phyloP scores from a whole-genome alignment of 805 yeast genomes.

The Yarrowia deformans region DNA sequence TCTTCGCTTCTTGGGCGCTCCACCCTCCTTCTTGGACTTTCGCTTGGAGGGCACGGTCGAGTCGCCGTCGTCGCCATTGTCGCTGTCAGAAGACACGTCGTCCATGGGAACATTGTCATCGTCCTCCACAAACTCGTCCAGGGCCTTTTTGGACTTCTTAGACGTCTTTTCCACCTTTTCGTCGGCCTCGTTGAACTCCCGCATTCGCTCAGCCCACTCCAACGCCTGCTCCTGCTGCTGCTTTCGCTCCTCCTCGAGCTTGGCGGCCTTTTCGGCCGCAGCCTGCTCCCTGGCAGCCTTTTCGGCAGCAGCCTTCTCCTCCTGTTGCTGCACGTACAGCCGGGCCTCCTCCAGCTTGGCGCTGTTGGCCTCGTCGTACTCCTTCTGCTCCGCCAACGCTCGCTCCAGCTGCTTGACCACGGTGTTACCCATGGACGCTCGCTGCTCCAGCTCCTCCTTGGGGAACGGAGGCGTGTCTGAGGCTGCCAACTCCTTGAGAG shows the following conservation, averaged over 20 bases:
- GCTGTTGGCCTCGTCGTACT: constrained; percentile 63
- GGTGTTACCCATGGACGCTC: constrained; percentile 88
- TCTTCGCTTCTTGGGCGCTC: constrained; percentile 43
- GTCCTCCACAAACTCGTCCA: constrained; percentile 41
- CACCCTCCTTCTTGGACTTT: constrained; percentile 41
- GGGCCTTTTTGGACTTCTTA: constrained; percentile 40
- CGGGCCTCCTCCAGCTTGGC: constrained; percentile 77
- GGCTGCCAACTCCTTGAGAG: constrained; percentile 66
- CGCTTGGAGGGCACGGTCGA: constrained; percentile 38
- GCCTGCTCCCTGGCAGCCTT: constrained; percentile 51
- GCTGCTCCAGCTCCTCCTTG: constrained; percentile 76
- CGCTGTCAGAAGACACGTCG: constrained; percentile 39
- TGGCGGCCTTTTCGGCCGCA: constrained; percentile 48
- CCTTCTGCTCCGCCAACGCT: constrained; percentile 73
- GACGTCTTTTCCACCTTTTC: constrained; percentile 42
- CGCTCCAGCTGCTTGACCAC: constrained; percentile 73
- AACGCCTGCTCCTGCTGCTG: constrained; percentile 49
- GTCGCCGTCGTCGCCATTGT: constrained; percentile 43
- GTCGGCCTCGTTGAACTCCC: constrained; percentile 52
- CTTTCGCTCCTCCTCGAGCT: constrained; percentile 47
- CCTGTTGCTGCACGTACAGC: constrained; percentile 56
- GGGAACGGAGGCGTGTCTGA: constrained; percentile 76
- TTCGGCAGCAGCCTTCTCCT: constrained; percentile 59
- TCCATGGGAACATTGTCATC: constrained; percentile 46
- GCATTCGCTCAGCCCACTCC: constrained; percentile 54